phyloP scores from a whole-genome alignment of 1,284 basidiomycete species.

The Melanopsichium pennsylvanicum region DNA sequence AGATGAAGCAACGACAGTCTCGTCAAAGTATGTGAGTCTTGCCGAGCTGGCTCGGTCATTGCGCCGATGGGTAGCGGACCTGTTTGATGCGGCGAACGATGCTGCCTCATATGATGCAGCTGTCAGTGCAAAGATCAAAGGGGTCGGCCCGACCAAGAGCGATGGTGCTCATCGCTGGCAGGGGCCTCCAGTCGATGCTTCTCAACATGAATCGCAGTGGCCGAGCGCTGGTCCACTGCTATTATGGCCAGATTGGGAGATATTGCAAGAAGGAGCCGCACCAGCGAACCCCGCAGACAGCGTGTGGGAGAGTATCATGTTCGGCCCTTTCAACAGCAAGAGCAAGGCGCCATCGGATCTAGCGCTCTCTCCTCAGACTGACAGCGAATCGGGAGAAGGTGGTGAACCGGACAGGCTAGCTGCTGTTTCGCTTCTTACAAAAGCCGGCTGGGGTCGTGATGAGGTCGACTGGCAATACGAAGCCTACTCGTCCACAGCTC shows the following conservation, averaged over 20 bases:
- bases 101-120: conserved; percentile 6
- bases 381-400: background rate
- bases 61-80: conserved; percentile 8
- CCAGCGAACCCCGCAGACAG: conserved; percentile 28
- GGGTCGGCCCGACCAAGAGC: conserved; percentile 2
- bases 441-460: conserved; percentile 40
- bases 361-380: background rate
- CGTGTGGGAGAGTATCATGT: conserved; percentile 47
- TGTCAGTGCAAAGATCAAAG: conserved; percentile 1
- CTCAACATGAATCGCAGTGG: conserved; percentile 32
- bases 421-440: conserved; percentile 42
- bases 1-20: background rate
- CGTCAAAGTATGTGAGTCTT: background rate
- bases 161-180: conserved; percentile 29
- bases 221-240: conserved; percentile 29
- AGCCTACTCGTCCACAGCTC: conserved; percentile 20
- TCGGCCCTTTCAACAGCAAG: conserved; percentile 44
- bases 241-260: conserved; percentile 59
- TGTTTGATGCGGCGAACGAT: conserved; percentile 7
- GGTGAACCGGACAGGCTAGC: conserved; percentile 2
- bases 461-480: conserved; percentile 29
- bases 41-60: background rate
- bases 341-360: conserved; percentile 8
- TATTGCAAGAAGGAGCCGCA: conserved; percentile 14
- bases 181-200: conserved; percentile 31